Base-by-base conservation (phyloP, 2,329 filamentous ascomycete species). In the Aspergillus novoparasiticus region DNA sequence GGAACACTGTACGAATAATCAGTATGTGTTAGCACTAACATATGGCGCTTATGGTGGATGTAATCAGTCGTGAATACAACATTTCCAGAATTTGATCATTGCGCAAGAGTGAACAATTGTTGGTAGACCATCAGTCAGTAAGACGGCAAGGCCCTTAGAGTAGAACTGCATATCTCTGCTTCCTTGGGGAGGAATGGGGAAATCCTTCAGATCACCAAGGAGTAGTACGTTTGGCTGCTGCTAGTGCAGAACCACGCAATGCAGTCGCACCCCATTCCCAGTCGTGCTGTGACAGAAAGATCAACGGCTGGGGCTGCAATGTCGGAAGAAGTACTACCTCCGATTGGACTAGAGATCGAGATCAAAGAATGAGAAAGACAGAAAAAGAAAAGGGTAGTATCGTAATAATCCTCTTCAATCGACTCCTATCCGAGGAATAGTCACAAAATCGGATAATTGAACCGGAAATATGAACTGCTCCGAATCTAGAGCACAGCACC, bases 1-100 rank as follows among this genome's bases (percentile, higher is more conserved):
- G 59, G 65, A 50, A 61, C 62, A 63, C 63, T 28, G 41, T 48
- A 63, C 36, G 34, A 58, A 57, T 54, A 60, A 61, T 36, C 14
- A 26, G 9, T 16, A 39, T 36, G 21, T 50, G n/a, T 48, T 28
- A 14, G 46, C 57, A 41, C 19, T 23, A 6, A 4, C 26, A 10
- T 9, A 9, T 36, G 12, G 28, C 30, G n/a, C 9, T 36, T 23
- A n/a, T 10, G 2, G 32, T 54, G 19, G 21, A 54, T 32, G 30
- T 51, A 21, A 50, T 36, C 45, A 51, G 19, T 28, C 46, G 48
- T 21, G 34, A 19, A 21, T 19, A 32, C 23, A 51, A 16, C 21
- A 11, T 30, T 39, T 30, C 46, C 32, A 57, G 43, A 30, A 59
- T 64, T 59, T 23, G 19, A 63, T 61, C 61, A 59, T 64, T 64